phyloP scores from a whole-genome alignment of 2,329 filamentous ascomycete genomes.

The Teratosphaeria nubilosa region DNA sequence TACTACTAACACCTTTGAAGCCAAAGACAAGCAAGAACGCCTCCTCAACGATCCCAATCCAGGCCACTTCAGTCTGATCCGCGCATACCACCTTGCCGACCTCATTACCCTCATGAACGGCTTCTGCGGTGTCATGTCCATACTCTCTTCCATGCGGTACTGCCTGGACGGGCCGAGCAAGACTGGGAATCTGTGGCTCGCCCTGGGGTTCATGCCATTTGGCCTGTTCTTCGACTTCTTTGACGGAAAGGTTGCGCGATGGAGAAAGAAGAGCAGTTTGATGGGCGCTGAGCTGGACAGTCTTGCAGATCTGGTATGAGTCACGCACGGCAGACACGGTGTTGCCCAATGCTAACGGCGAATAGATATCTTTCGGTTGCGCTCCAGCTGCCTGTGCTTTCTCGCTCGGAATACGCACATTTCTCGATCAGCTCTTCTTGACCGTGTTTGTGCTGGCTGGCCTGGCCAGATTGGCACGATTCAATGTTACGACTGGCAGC shows the following conservation, averaged over 20 bases:
- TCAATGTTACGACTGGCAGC: constrained; percentile 88
- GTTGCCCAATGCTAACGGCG: neutral
- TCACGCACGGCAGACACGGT: neutral
- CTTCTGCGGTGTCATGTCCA: constrained; percentile 85
- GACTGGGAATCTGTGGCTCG: constrained; percentile 64
- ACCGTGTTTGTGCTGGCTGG: constrained; percentile 91
- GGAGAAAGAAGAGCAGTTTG: constrained; percentile 91
- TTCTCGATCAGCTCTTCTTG: constrained; percentile 69
- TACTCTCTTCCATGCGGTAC: constrained; percentile 92
- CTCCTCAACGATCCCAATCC: constrained; percentile 55
- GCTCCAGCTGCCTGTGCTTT: constrained; percentile 82
- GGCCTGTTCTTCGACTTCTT: constrained; percentile 97
- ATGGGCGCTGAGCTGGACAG: constrained; percentile 98
- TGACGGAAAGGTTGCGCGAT: constrained; percentile 91
- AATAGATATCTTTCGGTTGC: constrained; percentile 87
- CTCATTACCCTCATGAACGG: constrained; percentile 76
- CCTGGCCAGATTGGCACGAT: constrained; percentile 83
- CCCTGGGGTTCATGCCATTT: constrained; percentile 79
- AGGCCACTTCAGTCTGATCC: constrained; percentile 57
- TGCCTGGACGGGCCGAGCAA: constrained; percentile 57
- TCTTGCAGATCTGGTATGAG: constrained; percentile 76
- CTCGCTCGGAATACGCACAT: constrained; percentile 75
- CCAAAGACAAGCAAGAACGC: constrained; percentile 64
- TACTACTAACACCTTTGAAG: constrained; percentile 30
- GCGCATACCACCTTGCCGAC: constrained; percentile 65